These are phyloP conservation scores for Floccularia luteovirens DNA, from an alignment of 768 basidiomycete species.

Conservation along the genomic window DNA sequence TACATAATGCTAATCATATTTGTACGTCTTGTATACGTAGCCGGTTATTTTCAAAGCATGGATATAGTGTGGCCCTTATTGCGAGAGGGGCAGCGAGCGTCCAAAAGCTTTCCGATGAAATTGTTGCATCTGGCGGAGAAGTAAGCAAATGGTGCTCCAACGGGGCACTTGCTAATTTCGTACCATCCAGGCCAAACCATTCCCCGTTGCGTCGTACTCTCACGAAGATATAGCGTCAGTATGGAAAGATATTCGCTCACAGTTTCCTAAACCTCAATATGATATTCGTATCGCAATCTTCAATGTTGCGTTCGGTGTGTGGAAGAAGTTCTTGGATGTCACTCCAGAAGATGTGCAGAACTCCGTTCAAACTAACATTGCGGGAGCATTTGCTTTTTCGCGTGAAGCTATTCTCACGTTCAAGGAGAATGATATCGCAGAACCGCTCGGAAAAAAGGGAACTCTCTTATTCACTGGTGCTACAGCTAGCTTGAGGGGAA, in stretches of 20 bases:
- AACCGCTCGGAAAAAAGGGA: constrained; percentile 46
- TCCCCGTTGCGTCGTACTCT: constrained; percentile 45
- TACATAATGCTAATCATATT: neutral
- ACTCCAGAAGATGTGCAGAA: constrained; percentile 49
- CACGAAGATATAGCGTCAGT: constrained; percentile 41
- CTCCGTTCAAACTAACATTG: constrained; percentile 42
- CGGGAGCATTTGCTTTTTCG: constrained; percentile 58
- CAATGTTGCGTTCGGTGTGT: constrained; percentile 50
- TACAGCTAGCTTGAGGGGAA: constrained; percentile 60
- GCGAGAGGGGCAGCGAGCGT: constrained; percentile 49
- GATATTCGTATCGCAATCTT: constrained; percentile 56
- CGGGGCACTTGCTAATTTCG: neutral
- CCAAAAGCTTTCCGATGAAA: constrained; percentile 43
- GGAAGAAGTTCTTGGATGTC: constrained; percentile 62
- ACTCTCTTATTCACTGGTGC: constrained; percentile 70
- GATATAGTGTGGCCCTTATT: constrained; percentile 62
- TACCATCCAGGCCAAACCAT: constrained; percentile 42
- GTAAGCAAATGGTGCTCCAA: constrained; percentile 20
- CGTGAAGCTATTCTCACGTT: constrained; percentile 52
- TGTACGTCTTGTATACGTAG: constrained; percentile 19
- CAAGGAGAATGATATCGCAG: constrained; percentile 43
- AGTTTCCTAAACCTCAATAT: constrained; percentile 39
- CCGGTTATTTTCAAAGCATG: constrained; percentile 51
- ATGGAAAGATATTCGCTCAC: constrained; percentile 37
- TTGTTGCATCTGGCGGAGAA: constrained; percentile 51